These are phyloP conservation scores for Cryphonectria japonica DNA, from an alignment of 2,329 filamentous ascomycete genomes.

Conservation along the genomic window DNA sequence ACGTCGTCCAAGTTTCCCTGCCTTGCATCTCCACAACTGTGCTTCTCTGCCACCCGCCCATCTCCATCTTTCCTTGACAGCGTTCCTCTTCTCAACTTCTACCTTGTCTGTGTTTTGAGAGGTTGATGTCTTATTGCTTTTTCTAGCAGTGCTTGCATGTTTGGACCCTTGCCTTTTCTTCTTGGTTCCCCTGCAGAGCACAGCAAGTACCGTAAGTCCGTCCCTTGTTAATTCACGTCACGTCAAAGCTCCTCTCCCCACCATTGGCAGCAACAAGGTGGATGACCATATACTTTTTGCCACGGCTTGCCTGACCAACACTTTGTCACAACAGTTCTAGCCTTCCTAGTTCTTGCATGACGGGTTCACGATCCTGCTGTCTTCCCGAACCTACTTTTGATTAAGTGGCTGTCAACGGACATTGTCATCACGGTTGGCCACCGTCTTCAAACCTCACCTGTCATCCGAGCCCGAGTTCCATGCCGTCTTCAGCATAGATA, in stretches of 20 bases:
- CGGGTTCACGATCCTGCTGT: neutral
- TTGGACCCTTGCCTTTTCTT: neutral
- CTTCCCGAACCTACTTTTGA: neutral
- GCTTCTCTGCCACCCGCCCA: neutral
- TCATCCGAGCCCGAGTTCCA: conserved; percentile 18
- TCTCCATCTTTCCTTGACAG: conserved; percentile 13
- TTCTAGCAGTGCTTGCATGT: neutral
- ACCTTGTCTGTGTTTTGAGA: neutral
- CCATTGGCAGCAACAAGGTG: too few relatives aligned
- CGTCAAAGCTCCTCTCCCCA: neutral
- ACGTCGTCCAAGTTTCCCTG: conserved; percentile 15
- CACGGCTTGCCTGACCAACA: neutral
- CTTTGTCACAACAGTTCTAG: neutral
- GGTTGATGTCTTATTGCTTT: neutral
- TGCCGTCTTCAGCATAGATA: conserved; percentile 20
- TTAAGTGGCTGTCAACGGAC: neutral
- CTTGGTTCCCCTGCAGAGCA: neutral
- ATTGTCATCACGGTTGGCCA: neutral
- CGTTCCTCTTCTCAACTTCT: conserved; percentile 11
- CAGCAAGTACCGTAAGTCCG: neutral
- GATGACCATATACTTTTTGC: neutral
- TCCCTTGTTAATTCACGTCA: neutral
- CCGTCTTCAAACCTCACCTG: neutral
- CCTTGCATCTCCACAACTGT: conserved; percentile 1
- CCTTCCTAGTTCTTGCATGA: conserved; percentile 3